Evolutionary conservation across 805 yeast species (phyloP).

Genomic region (Ogataea pignaliae): DNA sequence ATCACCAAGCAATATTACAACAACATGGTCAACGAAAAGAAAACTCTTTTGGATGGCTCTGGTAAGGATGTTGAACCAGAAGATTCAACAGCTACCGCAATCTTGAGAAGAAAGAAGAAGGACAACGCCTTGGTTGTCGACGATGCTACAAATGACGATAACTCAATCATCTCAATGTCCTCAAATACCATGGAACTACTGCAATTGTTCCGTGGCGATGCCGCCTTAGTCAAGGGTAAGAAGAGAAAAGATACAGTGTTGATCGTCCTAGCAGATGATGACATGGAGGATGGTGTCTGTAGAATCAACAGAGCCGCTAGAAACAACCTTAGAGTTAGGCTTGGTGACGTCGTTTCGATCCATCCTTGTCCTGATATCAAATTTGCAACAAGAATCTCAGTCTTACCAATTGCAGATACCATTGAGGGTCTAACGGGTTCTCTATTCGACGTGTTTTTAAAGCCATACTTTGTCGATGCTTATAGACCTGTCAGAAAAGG

Average conservation of each 20-base stretch:
- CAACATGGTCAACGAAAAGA: conserved; percentile 29
- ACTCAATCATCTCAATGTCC: conserved; percentile 92
- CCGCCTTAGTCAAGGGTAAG: conserved; percentile 95
- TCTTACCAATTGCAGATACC: conserved; percentile 95
- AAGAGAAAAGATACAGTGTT: conserved; percentile 96
- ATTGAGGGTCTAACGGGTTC: conserved; percentile 98
- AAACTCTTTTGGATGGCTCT: conserved; percentile 34
- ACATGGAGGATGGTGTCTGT: conserved; percentile 92
- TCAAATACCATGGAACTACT: conserved; percentile 92
- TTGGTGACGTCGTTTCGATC: conserved; percentile 87
- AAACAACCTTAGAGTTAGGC: conserved; percentile 87
- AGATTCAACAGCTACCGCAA: conserved; percentile 85
- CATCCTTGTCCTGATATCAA: conserved; percentile 98
- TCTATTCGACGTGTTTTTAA: conserved; percentile 89
- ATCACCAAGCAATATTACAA: no score
- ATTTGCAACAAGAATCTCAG: conserved; percentile 91
- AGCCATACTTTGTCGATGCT: conserved; percentile 98
- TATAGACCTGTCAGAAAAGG: conserved; percentile 98
- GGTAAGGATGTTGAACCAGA: conserved; percentile 32
- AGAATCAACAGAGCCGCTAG: conserved; percentile 94
- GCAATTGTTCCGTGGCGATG: conserved; percentile 96
- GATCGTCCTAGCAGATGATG: conserved; percentile 94
- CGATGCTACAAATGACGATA: conserved; percentile 96
- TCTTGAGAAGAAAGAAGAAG: conserved; percentile 95
- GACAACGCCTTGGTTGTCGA: conserved; percentile 91